Evolutionary conservation across 352 stramenopile genomes (phyloP).

Genomic region (Hyaloperonospora brassicae): DNA sequence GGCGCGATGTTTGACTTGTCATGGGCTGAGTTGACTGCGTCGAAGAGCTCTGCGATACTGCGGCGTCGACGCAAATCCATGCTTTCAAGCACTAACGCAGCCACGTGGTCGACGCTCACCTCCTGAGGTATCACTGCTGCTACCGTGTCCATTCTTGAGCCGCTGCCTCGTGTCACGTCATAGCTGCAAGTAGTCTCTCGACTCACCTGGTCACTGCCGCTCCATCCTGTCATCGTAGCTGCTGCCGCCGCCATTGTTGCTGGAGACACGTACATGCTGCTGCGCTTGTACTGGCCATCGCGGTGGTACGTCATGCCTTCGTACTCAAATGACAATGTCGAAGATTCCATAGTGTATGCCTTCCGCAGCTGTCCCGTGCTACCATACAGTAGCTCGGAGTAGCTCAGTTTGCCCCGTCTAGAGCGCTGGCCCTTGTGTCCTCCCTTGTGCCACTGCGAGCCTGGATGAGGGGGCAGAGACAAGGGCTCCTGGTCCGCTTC

Average conservation of each 20-base stretch:
- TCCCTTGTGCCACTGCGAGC: slow-evolving; percentile 56
- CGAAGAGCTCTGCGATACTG: slow-evolving; percentile 50
- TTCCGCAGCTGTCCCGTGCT: slow-evolving; percentile 76
- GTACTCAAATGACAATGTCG: slow-evolving; percentile 70
- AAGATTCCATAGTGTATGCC: slow-evolving; percentile 73
- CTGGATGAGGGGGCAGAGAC: slow-evolving; percentile 26
- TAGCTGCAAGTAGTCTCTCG: slow-evolving; percentile 13
- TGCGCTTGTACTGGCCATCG: slow-evolving; percentile 75
- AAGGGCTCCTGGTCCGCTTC: slow-evolving; percentile 73
- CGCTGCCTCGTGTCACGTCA: not conserved
- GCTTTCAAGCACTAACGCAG: slow-evolving; percentile 36
- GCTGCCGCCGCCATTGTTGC: slow-evolving; percentile 23
- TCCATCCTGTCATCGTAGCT: slow-evolving; percentile 24
- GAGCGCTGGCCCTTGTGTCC: slow-evolving; percentile 29
- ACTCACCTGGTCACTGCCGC: slow-evolving; percentile 25
- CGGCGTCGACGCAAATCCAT: slow-evolving; percentile 54
- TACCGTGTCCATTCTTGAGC: slow-evolving; percentile 5
- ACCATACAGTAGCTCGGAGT: slow-evolving; percentile 72
- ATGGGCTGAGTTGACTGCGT: slow-evolving; percentile 30
- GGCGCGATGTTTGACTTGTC: slow-evolving; percentile 4
- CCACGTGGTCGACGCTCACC: slow-evolving; percentile 36
- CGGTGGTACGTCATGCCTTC: slow-evolving; percentile 57
- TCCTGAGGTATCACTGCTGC: slow-evolving; percentile 7
- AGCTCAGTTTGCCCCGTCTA: slow-evolving; percentile 71
- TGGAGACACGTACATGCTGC: slow-evolving; percentile 72